Evolutionary conservation across 352 stramenopile species (phyloP).

Genomic region (Phytophthora nicotianae): DNA sequence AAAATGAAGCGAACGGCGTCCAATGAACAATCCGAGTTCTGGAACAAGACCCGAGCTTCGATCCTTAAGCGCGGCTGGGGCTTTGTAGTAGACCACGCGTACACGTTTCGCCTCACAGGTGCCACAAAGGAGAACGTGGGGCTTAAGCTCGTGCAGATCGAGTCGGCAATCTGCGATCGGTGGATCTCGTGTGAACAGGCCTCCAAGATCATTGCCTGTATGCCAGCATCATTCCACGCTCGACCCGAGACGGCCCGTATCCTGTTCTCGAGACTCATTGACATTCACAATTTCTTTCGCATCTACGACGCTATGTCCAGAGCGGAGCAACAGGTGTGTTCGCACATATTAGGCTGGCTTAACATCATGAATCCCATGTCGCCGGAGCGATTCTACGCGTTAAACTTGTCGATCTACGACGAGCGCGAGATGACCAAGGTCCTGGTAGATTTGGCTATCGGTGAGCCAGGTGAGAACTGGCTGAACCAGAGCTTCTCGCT

Average conservation of each 20-base stretch:
- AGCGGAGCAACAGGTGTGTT: slow-evolving; percentile 56
- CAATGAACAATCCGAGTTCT: slow-evolving; percentile 53
- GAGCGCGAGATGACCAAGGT: slow-evolving; percentile 84
- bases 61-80: slow-evolving; percentile 50
- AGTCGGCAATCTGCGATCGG: slow-evolving; percentile 75
- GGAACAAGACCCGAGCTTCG: slow-evolving; percentile 51
- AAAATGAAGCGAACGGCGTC: slow-evolving; percentile 15
- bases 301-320: slow-evolving; percentile 59
- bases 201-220: slow-evolving; percentile 73
- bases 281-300: slow-evolving; percentile 67
- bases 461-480: slow-evolving; percentile 85
- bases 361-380: slow-evolving; percentile 83
- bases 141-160: slow-evolving; percentile 83
- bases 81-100: slow-evolving; percentile 38
- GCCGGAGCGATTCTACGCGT: slow-evolving; percentile 68
- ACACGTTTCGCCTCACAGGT: slow-evolving; percentile 51
- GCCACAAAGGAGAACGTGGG: slow-evolving; percentile 72
- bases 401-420: slow-evolving; percentile 74
- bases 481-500: slow-evolving; percentile 77
- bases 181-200: slow-evolving; percentile 79
- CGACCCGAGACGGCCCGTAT: slow-evolving; percentile 71
- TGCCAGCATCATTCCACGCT: slow-evolving; percentile 65
- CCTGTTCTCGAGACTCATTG: slow-evolving; percentile 77
- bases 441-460: slow-evolving; percentile 78
- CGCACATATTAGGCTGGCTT: slow-evolving; percentile 68